Evolutionary conservation across 2,329 filamentous ascomycete species (phyloP).

Genomic region (Fusarium sp.): DNA sequence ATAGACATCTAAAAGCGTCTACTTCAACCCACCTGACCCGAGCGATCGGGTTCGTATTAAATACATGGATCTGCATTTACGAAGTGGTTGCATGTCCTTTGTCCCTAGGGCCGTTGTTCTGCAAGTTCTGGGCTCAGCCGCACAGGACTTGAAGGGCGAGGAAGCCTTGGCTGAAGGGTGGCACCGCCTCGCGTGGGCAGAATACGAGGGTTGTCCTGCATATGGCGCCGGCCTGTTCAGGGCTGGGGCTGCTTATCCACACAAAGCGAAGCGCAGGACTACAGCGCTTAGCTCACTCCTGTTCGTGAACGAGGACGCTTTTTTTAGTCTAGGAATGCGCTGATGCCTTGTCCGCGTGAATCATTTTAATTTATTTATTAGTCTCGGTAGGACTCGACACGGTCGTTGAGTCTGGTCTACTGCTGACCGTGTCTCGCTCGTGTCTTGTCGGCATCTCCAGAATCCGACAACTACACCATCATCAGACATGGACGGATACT

Average conservation of each 20-base stretch:
- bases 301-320: not conserved
- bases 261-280: conserved; percentile 13
- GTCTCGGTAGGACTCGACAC: not conserved
- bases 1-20: conserved; percentile 11
- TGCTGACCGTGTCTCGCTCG: not conserved
- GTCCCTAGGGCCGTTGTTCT: conserved; percentile 17
- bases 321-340: conserved; percentile 26
- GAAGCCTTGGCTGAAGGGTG: conserved; percentile 12
- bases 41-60: conserved; percentile 27
- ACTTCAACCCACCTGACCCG: conserved; percentile 7
- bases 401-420: not conserved
- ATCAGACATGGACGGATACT: not conserved
- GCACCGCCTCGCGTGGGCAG: conserved; percentile 36
- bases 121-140: conserved; percentile 9
- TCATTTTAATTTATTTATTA: not conserved
- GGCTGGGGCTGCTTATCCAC: conserved; percentile 17
- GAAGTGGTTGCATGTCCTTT: conserved; percentile 14
- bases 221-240: conserved; percentile 24
- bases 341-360: not conserved
- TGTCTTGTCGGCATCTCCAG: not conserved
- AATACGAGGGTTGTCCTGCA: conserved; percentile 36
- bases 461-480: not conserved
- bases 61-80: conserved; percentile 5
- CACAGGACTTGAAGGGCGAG: conserved; percentile 7
- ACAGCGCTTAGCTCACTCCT: conserved; percentile 8